Evolutionary conservation across 257 asterid genomes (phyloP).

Genomic region (Perilla frutescens): DNA sequence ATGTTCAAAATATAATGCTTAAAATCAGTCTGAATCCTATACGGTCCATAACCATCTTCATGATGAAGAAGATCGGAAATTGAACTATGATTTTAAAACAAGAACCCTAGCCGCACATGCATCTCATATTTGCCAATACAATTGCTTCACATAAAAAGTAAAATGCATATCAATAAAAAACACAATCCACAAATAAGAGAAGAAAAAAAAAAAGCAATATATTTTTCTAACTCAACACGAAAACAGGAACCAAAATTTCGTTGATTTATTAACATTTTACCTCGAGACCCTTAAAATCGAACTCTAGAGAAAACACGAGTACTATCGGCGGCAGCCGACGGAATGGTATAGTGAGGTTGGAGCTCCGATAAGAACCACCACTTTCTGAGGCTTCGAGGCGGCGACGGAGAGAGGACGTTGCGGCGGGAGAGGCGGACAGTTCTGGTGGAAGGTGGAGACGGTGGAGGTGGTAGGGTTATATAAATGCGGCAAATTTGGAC

Average conservation of each 20-base stretch:
- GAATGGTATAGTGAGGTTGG: not conserved
- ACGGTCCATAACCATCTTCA: not conserved
- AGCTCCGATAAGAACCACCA: not conserved
- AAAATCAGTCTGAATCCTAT: not conserved
- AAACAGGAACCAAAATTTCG: not conserved
- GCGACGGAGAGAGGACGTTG: not conserved
- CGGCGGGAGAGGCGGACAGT: not conserved
- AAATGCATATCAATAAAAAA: not conserved
- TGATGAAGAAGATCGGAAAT: not conserved
- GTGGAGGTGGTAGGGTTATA: conserved; percentile 7
- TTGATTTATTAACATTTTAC: not conserved
- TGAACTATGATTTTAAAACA: not conserved
- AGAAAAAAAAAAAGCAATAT: not conserved
- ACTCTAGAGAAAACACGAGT: not conserved
- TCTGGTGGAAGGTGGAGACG: conserved; percentile 6
- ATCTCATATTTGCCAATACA: not conserved
- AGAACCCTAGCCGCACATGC: conserved; percentile 7
- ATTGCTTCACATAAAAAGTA: not conserved
- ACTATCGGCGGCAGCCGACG: not conserved
- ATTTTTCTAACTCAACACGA: not conserved
- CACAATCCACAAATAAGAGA: not conserved
- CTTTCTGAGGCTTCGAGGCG: conserved; percentile 18
- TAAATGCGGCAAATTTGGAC: conserved; percentile 16
- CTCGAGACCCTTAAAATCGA: not conserved
- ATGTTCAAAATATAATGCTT: not conserved